Evolutionary conservation across 768 basidiomycete genomes (phyloP), one percentile per base, ranked within the genome.

Genomic region (Calocera viscosa): DNA sequence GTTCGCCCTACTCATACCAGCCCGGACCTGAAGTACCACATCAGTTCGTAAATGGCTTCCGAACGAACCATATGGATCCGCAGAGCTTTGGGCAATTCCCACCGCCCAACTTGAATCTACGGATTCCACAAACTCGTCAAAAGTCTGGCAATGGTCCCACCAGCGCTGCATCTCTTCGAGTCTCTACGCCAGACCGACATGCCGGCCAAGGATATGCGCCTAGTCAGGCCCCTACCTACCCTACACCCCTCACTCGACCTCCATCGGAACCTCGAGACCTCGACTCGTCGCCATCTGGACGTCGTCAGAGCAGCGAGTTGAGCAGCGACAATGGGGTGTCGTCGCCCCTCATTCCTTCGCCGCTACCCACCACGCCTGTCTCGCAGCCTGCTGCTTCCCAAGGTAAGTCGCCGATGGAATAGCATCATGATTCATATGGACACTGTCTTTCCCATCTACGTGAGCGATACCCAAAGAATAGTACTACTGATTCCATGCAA

Each of bases 401-500:
- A 32, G 53, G 53, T 26, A 60, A 60, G 53, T 60, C 53, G 24
- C 53, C 53, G 16, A 19, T 60, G 2, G 53, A 60, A 2, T 60
- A 28, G 53, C 53, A 26, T 19, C 11, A 60, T 60, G 26, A 60
- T 16, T 32, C 5, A 60, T 60, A 60, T 60, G 53, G 53, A 60
- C 53, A 32, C 2, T 19, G 43, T 47, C 43, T 60, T 60, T 60
- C 5, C 53, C 53, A 60, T 47, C 53, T 60, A 60, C 53, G 7
- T 60, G 30, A 60, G 53, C 53, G 53, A 60, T 60, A 60, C 53
- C 53, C 53, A 28, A 32, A 60, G 53, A 60, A 26, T 60, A 60
- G 53, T 60, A 60, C 53, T 60, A 60, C 53, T 60, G 53, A 60
- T 60, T 60, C 53, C 53, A 60, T 60, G 53, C 53, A 60, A 60